phyloP scores from a whole-genome alignment of 2,329 filamentous ascomycete genomes.

The Leptosphaerulina australis region DNA sequence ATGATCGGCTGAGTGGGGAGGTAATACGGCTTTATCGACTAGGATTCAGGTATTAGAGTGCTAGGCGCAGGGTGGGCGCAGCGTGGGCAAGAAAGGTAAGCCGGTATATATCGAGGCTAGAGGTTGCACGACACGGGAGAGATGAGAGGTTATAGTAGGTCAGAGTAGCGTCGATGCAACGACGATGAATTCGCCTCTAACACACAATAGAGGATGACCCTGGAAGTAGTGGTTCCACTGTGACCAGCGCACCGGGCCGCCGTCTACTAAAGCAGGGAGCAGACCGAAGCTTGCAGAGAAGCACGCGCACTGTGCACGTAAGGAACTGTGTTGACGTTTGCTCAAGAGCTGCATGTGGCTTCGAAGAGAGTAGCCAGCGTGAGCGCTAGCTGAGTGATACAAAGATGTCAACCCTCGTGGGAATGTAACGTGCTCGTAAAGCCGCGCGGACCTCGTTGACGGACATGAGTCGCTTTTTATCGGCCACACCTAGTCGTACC shows the following conservation, averaged over 20 bases:
- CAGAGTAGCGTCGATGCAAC: conserved; percentile 42
- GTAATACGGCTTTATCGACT: conserved; percentile 45
- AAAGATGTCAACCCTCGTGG: conserved; percentile 38
- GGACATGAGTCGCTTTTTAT: conserved; percentile 33
- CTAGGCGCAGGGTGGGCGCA: conserved; percentile 32
- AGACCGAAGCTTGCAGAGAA: conserved; percentile 34
- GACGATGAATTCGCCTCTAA: conserved; percentile 37
- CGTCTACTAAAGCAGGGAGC: conserved; percentile 41
- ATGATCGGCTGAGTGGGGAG: conserved; percentile 44
- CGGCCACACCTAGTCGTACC: conserved; percentile 26
- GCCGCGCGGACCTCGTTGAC: conserved; percentile 13
- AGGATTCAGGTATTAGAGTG: conserved; percentile 40
- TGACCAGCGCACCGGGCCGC: conserved; percentile 37
- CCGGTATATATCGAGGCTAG: conserved; percentile 25
- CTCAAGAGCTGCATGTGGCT: conserved; percentile 36
- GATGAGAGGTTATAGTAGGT: conserved; percentile 41
- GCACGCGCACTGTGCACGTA: conserved; percentile 36
- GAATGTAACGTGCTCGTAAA: conserved; percentile 33
- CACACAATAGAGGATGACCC: conserved; percentile 39
- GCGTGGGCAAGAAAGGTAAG: conserved; percentile 27
- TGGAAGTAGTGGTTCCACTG: conserved; percentile 35
- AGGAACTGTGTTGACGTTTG: conserved; percentile 37
- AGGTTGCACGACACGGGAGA: conserved; percentile 41
- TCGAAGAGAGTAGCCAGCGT: conserved; percentile 38
- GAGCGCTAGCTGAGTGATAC: conserved; percentile 37